A percentile compares a stretch with the other conserved stretches of the same genome.
Evolutionary conservation across 148 eudicot genomes (phyloP).

Genomic region (Silene latifolia): DNA sequence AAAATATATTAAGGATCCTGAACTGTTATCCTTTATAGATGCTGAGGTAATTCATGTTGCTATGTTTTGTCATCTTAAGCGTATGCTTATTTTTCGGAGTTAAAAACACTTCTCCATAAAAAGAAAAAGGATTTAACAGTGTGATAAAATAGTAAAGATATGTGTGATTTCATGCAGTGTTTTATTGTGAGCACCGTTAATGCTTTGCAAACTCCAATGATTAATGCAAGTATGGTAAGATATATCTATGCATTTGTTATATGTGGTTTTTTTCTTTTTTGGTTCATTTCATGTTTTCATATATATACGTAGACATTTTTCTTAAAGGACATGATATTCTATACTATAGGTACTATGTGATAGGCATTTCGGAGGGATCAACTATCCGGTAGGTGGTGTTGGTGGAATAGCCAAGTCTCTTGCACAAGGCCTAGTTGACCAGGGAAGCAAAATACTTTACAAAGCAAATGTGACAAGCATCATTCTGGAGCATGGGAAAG

Average conservation of each 20-base stretch:
- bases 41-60: constrained; percentile 64
- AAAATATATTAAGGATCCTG: constrained; percentile 76
- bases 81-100: constrained; percentile 10
- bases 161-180: constrained; percentile 54
- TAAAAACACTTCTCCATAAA: neutral
- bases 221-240: constrained; percentile 97
- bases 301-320: neutral
- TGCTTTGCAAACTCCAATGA: constrained; percentile 94
- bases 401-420: constrained; percentile 88
- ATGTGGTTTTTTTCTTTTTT: neutral
- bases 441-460: constrained; percentile 88
- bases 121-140: neutral
- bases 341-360: constrained; percentile 87
- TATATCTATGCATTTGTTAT: constrained; percentile 15
- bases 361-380: constrained; percentile 97
- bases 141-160: constrained; percentile 17
- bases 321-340: constrained; percentile 6
- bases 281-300: constrained; percentile 8
- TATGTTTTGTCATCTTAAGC: constrained; percentile 3
- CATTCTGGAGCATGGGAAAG: constrained; percentile 70
- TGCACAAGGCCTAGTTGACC: constrained; percentile 76
- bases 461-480: constrained; percentile 80
- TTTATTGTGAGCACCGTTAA: constrained; percentile 96
- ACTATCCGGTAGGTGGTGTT: constrained; percentile 97
- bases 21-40: constrained; percentile 83